Percentiles rank a stretch among this genome's conserved stretches.
Conservation (phyloP, 2,329 filamentous ascomycete species). For the Fusarium keratoplasticum region DNA sequence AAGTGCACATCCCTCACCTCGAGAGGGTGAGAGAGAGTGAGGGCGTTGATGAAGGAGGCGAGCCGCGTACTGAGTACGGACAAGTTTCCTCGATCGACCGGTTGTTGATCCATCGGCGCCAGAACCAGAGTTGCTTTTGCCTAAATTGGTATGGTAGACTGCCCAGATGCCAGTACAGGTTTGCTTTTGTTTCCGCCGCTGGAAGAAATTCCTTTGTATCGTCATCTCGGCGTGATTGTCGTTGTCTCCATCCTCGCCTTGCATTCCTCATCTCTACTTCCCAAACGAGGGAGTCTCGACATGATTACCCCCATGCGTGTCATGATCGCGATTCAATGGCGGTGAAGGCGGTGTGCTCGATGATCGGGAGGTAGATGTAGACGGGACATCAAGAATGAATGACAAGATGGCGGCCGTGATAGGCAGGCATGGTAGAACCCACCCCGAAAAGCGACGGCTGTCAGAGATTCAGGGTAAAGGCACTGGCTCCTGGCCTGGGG, state of each 20-base stretch:
- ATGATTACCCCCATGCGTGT: not conserved
- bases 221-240: conserved; percentile 12
- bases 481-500: not conserved
- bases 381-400: conserved; percentile 6
- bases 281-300: conserved; percentile 9
- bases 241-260: conserved; percentile 5
- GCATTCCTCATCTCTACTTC: conserved; percentile 3
- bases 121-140: not conserved
- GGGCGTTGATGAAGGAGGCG: not conserved
- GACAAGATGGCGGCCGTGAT: not conserved
- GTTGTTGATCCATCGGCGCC: not conserved
- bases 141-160: not conserved
- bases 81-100: not conserved
- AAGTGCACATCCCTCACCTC: not conserved
- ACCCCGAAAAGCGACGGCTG: not conserved
- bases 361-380: conserved; percentile 15
- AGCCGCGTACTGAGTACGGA: not conserved
- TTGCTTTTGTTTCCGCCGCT: conserved; percentile 11
- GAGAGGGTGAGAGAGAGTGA: not conserved
- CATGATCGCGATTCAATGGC: conserved; percentile 16
- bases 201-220: conserved; percentile 29
- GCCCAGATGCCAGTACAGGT: not conserved
- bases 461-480: not conserved
- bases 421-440: not conserved
- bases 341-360: conserved; percentile 22